Base-by-base conservation (phyloP, 1,284 basidiomycete genomes). In the Marasmius oreades region DNA sequence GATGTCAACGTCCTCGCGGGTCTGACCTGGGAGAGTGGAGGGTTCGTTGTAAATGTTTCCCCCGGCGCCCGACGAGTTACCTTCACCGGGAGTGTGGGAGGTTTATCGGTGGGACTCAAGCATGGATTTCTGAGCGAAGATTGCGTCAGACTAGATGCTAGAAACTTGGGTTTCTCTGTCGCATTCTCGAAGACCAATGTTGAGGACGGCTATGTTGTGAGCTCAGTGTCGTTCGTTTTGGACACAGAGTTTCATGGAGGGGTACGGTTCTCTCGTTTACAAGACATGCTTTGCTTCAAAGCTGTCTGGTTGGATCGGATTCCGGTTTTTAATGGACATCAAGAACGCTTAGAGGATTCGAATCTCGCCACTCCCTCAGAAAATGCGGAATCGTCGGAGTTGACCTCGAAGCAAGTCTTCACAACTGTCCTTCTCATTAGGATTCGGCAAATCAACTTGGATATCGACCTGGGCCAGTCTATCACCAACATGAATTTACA, bases 241-340 rank as follows among this genome's bases (percentile, higher is more conserved):
- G 90, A 90, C 66, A 92, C 90, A 0, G 87, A 92, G 66, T 82
- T 93, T 60, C 75, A 84, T 6, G 90, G 89, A 0, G 81, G 76
- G 4, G 77, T 92, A 33, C 83, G 86, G 18, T 90, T 94, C 66
- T 90, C 90, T 10, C 83, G 92, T 14, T 68, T 94, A 16, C 92
- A 93, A 67, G 92, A 94, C 65, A 82, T 93, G 47, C 76, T 94
- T 26, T 92, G 90, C 68, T 92, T 94, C 78, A 93, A 93, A 68
- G 92, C 92, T 1, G 90, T 94, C 18, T 95, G 92, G 91, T 69
- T 95, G 45, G 92, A 94, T 65, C 84, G 85, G 42, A 92, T 94
- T 37, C 90, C 91, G 0, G 70, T 90, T 3, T 80, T 90, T 63
- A 80, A 79, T 57, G 75, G 72, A n/a, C 76, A 78, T 51, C 57